Evolutionary conservation across 805 yeast species (phyloP).

Genomic region (Kuraishia capsulata): DNA sequence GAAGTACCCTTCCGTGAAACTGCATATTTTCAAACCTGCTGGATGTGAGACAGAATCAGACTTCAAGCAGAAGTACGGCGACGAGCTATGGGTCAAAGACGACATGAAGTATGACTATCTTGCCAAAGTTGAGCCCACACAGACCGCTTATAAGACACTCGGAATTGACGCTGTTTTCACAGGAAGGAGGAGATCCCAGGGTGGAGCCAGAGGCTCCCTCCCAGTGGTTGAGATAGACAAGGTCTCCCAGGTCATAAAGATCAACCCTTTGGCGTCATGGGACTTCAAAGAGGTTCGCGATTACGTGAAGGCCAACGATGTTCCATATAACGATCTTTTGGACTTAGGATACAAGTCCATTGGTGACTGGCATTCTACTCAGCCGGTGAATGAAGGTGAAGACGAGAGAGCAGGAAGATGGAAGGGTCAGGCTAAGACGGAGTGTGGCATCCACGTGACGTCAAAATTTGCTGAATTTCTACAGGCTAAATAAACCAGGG

Average conservation of each 20-base stretch:
- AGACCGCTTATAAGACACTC: constrained; percentile 69
- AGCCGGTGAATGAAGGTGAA: constrained; percentile 82
- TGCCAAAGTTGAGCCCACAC: constrained; percentile 89
- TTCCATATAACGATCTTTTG: constrained; percentile 78
- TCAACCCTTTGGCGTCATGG: constrained; percentile 87
- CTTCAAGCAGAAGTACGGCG: constrained; percentile 64
- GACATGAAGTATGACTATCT: constrained; percentile 76
- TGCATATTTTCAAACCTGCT: constrained; percentile 63
- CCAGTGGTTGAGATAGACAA: constrained; percentile 73
- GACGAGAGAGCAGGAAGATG: constrained; percentile 97
- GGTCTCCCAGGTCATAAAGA: constrained; percentile 63
- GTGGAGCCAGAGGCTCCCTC: constrained; percentile 67
- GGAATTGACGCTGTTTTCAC: constrained; percentile 81
- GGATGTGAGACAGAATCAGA: constrained; percentile 48
- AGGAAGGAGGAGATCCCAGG: constrained; percentile 86
- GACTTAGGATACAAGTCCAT: constrained; percentile 85
- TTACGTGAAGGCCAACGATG: constrained; percentile 61
- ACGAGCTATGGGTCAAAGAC: constrained; percentile 72
- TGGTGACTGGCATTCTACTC: constrained; percentile 94
- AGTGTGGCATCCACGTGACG: constrained; percentile 90
- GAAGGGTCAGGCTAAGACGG: constrained; percentile 89
- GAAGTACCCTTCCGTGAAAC: constrained; percentile 41
- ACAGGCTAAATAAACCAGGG: constrained; percentile 9
- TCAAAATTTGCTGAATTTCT: constrained; percentile 61
- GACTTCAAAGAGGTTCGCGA: constrained; percentile 58